Evolutionary conservation across 805 yeast genomes (phyloP).

Genomic region (Candida boidinii): DNA sequence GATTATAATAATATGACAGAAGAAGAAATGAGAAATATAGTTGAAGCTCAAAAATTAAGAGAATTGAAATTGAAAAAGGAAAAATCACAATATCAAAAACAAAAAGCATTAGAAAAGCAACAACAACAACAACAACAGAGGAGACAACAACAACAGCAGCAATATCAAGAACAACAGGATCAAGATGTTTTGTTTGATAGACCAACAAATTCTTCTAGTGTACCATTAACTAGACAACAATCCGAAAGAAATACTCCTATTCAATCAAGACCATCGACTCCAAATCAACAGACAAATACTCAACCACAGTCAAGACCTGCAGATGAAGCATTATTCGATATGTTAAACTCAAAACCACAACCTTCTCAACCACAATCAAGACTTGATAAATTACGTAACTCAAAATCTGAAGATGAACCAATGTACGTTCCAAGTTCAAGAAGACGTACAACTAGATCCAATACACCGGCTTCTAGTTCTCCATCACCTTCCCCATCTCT

Average conservation of each 20-base stretch:
- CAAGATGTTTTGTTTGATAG: too few species aligned
- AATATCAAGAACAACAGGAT: too few species aligned
- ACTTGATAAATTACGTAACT: conserved; percentile 6
- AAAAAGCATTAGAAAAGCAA: conserved; percentile 9
- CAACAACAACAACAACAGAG: conserved; percentile 6
- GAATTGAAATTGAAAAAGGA: conserved; percentile 20
- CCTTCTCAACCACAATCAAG: conserved; percentile 4
- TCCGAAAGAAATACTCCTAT: too few species aligned
- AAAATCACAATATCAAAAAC: conserved; percentile 9
- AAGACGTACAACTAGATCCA: conserved; percentile 10
- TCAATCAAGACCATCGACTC: neutral
- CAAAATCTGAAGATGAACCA: conserved; percentile 9
- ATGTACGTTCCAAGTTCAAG: conserved; percentile 20
- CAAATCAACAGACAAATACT: neutral
- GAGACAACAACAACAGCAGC: conserved; percentile 3
- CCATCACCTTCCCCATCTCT: neutral
- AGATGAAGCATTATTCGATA: conserved; percentile 20
- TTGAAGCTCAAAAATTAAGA: conserved; percentile 30
- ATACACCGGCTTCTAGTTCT: conserved; percentile 1
- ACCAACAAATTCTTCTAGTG: too few species aligned
- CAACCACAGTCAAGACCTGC: conserved; percentile 4
- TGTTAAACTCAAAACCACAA: conserved; percentile 17
- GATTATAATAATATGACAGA: conserved; percentile 37
- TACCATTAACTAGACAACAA: too few species aligned
- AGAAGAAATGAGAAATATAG: conserved; percentile 30